A percentile compares a stretch with the other conserved stretches of the same genome.
Conservation (phyloP, 208 protist genomes). For the Tritrichomonas foetus region DNA sequence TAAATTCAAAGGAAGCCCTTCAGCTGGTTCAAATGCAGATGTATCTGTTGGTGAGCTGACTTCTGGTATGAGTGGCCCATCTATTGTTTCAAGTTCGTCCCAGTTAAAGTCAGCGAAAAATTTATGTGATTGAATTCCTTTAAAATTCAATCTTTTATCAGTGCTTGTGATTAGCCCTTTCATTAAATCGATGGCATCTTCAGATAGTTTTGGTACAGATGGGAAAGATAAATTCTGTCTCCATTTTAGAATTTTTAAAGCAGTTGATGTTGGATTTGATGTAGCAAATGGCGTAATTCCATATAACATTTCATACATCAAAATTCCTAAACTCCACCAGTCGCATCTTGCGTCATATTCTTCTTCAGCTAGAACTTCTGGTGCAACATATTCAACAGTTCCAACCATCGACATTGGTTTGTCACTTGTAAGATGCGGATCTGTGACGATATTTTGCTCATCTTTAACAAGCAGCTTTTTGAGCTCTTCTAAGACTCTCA, state of each 20-base stretch:
- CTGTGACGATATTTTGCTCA: not conserved
- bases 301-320: constrained; percentile 68
- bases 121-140: not conserved
- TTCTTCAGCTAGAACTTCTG: constrained; percentile 60
- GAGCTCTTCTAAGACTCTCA: not conserved
- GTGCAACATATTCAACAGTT: constrained; percentile 69
- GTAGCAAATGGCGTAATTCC: constrained; percentile 46
- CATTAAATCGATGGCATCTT: not conserved
- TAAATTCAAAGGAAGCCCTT: not conserved
- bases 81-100: not conserved
- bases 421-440: not conserved
- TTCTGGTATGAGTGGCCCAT: too few species aligned
- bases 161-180: not conserved
- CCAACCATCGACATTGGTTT: constrained; percentile 58
- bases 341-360: constrained; percentile 65
- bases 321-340: constrained; percentile 66
- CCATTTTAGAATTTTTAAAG: not conserved
- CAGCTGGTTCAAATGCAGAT: too few species aligned
- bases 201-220: not conserved
- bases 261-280: not conserved
- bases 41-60: too few species aligned
- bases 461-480: not conserved
- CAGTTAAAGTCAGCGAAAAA: not conserved
- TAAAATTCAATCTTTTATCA: not conserved
- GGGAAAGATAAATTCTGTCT: not conserved